phyloP scores from a whole-genome alignment of 805 yeast genomes.

The Yamadazyma ubonensis region DNA sequence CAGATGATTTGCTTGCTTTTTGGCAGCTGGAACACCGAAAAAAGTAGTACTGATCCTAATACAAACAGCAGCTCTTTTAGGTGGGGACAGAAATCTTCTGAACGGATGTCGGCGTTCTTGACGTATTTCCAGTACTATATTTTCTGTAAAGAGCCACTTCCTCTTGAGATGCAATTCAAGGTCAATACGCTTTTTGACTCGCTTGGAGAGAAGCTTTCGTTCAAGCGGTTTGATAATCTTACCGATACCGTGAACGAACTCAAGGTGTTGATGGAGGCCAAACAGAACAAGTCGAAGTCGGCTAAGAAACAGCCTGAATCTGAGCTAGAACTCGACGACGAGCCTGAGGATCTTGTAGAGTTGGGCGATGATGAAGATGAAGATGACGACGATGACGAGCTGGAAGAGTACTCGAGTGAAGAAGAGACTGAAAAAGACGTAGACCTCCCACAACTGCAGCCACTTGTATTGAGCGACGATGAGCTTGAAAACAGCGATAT shows the following conservation, averaged over 20 bases:
- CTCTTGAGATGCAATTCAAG: slow-evolving; percentile 58
- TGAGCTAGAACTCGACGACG: slow-evolving; percentile 17
- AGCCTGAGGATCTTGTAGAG: slow-evolving; percentile 25
- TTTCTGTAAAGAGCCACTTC: slow-evolving; percentile 63
- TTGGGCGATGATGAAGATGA: slow-evolving; percentile 23
- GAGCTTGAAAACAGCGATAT: slow-evolving; percentile 15
- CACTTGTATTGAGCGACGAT: slow-evolving; percentile 24
- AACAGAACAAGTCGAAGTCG: slow-evolving; percentile 8
- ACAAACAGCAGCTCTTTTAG: neutral
- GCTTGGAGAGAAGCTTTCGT: too few species aligned
- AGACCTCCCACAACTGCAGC: slow-evolving; percentile 22
- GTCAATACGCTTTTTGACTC: slow-evolving; percentile 47
- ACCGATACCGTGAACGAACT: slow-evolving; percentile 46
- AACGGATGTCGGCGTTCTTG: slow-evolving; percentile 35
- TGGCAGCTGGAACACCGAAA: neutral
- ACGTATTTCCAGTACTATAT: slow-evolving; percentile 71
- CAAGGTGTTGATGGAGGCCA: slow-evolving; percentile 16
- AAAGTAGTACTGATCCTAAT: neutral
- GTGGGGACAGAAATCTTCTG: slow-evolving; percentile 4
- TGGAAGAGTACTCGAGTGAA: slow-evolving; percentile 9
- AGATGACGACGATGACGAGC: slow-evolving; percentile 18
- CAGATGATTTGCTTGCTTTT: slow-evolving; percentile 41
- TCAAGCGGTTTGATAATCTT: slow-evolving; percentile 35
- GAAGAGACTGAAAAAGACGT: slow-evolving; percentile 14
- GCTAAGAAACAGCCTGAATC: slow-evolving; percentile 11